Base-by-base conservation (phyloP, 371 early-diverging fungal genomes). In the Gilbertella persicaria region DNA sequence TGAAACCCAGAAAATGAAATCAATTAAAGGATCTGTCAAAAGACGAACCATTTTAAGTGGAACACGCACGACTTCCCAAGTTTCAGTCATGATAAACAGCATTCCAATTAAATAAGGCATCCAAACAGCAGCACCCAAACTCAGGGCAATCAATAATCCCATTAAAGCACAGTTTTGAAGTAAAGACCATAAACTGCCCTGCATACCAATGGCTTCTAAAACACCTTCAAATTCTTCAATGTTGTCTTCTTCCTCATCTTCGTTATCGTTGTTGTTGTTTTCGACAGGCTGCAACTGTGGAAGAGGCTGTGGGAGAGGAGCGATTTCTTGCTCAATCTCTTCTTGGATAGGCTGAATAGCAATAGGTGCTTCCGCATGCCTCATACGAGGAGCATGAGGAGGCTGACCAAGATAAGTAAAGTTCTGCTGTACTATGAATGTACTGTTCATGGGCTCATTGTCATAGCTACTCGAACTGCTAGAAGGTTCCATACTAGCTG, bases 161-260 rank as follows among this genome's bases (percentile, higher is more conserved):
- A 93, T 91, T 29, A 94, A 71, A 2, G 87, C 73, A 21, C 87
- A 88, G 62, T 93, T 93, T 62, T 94, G 93, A 10, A 86, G 42
- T 0, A 94, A 65, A 45, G 84, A 75, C 70, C 84, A 80, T 14
- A 87, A 56, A 8, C 92, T 90, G 0, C 96, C 97, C 7, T 88
- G 80, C 75, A 96, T 85, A 6, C 97, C 97, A 46, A 96, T 80
- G 4, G 93, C 87, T 53, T 93, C 96, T 36, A 96, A 65, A 24
- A 95, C 77, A 9, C 90, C 92, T 45, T 92, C 91, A 24, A 88
- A 71, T 30, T 89, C 92, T 28, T 88, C 93, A 20, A 78, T 78
- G 45, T 75, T 59, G 38, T 77, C 78, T 6, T 73, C 75, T 3
- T 81, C 78, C 1, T 82, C 83, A 7, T 78, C 71, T 20, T 62